phyloP scores from a whole-genome alignment of 352 stramenopile genomes.

The Pythium brachiatum region DNA sequence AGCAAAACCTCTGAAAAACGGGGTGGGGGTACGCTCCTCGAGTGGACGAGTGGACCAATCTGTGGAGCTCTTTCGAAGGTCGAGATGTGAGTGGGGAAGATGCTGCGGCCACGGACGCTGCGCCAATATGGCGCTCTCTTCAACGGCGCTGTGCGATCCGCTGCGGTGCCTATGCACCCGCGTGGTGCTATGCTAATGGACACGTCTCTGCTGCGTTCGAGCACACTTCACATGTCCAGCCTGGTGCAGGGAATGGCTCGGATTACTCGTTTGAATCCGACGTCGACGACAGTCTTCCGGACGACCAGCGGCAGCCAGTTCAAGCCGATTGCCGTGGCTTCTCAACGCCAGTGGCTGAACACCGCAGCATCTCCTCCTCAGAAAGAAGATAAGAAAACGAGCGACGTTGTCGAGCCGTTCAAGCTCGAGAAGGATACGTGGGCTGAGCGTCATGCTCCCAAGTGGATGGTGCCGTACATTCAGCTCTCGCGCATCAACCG shows the following conservation, averaged over 20 bases:
- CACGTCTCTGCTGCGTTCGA: background rate
- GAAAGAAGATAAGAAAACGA: conserved; percentile 1
- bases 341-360: conserved; percentile 10
- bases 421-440: conserved; percentile 84
- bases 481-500: conserved; percentile 85
- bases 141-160: background rate
- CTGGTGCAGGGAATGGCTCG: conserved; percentile 17
- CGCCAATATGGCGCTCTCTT: conserved; percentile 23
- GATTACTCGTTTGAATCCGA: background rate
- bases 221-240: conserved; percentile 13
- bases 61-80: conserved; percentile 2
- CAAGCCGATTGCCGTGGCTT: conserved; percentile 1
- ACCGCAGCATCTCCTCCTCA: conserved; percentile 7
- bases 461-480: conserved; percentile 85
- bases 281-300: background rate
- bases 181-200: background rate
- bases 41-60: background rate
- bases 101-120: conserved; percentile 20
- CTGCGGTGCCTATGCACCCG: background rate
- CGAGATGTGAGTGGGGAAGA: background rate
- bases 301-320: background rate
- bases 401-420: conserved; percentile 39
- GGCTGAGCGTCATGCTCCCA: conserved; percentile 69
- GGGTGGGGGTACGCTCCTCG: background rate
- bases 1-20: no score